A percentile compares a stretch with the other conserved stretches of the same genome.
These are phyloP conservation scores for Daldinia sp. DNA, from an alignment of 2,329 filamentous ascomycete species.

Conservation along the genomic window DNA sequence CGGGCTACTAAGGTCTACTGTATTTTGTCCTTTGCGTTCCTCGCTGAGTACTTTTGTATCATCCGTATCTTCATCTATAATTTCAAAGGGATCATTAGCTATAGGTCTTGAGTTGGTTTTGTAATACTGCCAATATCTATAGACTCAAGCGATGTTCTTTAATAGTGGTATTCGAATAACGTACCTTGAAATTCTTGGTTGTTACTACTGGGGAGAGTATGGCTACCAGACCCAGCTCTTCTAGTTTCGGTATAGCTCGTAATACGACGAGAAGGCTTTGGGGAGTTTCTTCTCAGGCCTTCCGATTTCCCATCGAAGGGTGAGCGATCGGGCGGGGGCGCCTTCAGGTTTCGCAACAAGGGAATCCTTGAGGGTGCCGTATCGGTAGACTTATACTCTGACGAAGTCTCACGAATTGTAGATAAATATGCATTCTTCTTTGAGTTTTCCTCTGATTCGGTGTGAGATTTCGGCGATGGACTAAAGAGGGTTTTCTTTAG, in stretches of 20 bases:
- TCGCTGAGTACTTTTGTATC: not conserved
- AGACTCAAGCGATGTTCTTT: not conserved
- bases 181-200: not conserved
- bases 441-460: not conserved
- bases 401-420: not conserved
- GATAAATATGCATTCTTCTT: not conserved
- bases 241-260: not conserved
- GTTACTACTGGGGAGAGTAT: not conserved
- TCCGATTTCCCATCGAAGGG: not conserved
- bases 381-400: not conserved
- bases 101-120: not conserved
- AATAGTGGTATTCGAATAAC: not conserved
- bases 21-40: not conserved
- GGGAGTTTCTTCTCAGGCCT: not conserved
- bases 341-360: not conserved
- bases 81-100: not conserved
- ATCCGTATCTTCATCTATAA: not conserved
- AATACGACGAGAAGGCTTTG: not conserved
- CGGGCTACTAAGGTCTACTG: not conserved
- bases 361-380: not conserved
- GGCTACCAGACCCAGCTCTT: no score
- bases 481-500: constrained; percentile 11
- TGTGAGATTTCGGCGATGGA: not conserved
- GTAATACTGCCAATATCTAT: not conserved
- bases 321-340: not conserved